Base-by-base conservation (phyloP, 768 basidiomycete genomes). In the Filobasidium floriforme region DNA sequence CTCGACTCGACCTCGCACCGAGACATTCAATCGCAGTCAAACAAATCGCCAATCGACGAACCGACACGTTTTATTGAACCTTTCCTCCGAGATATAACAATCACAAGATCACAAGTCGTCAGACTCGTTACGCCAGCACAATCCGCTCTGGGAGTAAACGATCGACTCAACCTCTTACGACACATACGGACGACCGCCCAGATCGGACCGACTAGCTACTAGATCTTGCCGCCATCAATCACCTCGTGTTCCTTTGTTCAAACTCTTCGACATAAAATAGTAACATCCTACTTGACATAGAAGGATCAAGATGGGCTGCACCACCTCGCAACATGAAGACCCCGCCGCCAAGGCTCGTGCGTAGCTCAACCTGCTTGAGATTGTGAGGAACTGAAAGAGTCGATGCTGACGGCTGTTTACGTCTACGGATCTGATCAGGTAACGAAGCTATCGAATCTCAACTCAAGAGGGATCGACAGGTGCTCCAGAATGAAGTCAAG, bases 401-500 rank as follows among this genome's bases (percentile, higher is more conserved):
- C 32, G 32, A 37, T 9, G 32, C 9, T 37, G 32, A 37, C 32
- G 32, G 9, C 9, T 37, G 32, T 37, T 37, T 29, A 37, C 24
- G 15, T 24, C 37, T 14, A 29, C 40, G 1, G 28, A n/a, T 24
- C 12, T 65, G n/a, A 15, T 9, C 61, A 78, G 76, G 76, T n/a
- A 78, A 73, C 71, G 72, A 72, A 32, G 77, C 76, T 67, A 78
- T 78, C 63, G 77, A 78, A 49, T 73, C 73, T 18, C 77, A 78
- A 61, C 68, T 78, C 41, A 74, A 74, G 62, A 68, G 74, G 19
- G 77, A 78, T 67, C 66, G 73, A 14, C 70, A 70, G 10, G 74
- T 72, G 55, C 66, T 76, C 7, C 68, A 73, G 29, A 78, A 78
- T 69, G 77, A 78, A 68, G 77, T 78, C 76, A 93, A 97, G 46